Evolutionary conservation across 2,329 filamentous ascomycete species (phyloP).

Genomic region (Ceratocystis alfenasii): DNA sequence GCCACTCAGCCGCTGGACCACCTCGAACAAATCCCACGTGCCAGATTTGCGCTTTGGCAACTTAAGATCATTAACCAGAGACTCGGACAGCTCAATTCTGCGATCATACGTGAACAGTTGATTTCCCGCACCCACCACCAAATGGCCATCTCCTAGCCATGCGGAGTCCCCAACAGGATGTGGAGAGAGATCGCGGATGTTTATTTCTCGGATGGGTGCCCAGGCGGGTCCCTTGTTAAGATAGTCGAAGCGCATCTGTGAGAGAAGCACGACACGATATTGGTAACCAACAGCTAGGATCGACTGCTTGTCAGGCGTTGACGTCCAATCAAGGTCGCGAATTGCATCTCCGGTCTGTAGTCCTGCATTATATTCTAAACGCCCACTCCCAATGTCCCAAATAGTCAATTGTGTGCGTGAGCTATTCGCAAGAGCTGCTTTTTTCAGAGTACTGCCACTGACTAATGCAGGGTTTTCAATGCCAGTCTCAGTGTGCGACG

Average conservation of each 20-base stretch:
- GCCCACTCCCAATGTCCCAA: slow-evolving; percentile 74
- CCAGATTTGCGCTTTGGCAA: slow-evolving; percentile 39
- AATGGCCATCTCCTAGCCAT: slow-evolving; percentile 74
- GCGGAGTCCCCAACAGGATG: slow-evolving; percentile 88
- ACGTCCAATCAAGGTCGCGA: slow-evolving; percentile 85
- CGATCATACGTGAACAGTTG: slow-evolving; percentile 79
- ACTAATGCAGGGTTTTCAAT: slow-evolving; percentile 61
- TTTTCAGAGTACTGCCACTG: slow-evolving; percentile 76
- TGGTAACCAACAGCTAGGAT: slow-evolving; percentile 87
- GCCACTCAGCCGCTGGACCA: slow-evolving; percentile 73
- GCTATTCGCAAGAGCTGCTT: slow-evolving; percentile 69
- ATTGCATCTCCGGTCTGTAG: slow-evolving; percentile 64
- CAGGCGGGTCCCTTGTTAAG: slow-evolving; percentile 80
- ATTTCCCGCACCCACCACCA: slow-evolving; percentile 82
- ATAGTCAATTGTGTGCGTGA: slow-evolving; percentile 67
- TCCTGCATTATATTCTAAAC: slow-evolving; percentile 67
- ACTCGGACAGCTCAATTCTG: slow-evolving; percentile 52
- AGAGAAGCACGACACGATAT: slow-evolving; percentile 69
- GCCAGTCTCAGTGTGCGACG: slow-evolving; percentile 69
- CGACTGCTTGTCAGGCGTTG: slow-evolving; percentile 76
- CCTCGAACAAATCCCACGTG: slow-evolving; percentile 61
- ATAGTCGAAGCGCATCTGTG: slow-evolving; percentile 85
- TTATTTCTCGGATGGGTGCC: slow-evolving; percentile 73
- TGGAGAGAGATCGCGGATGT: slow-evolving; percentile 67
- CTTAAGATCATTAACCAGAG: slow-evolving; percentile 42